Evolutionary conservation across 2,329 filamentous ascomycete species (phyloP), one percentile per base, ranked within the genome.

Genomic region (Ceratocystis smalleyi): DNA sequence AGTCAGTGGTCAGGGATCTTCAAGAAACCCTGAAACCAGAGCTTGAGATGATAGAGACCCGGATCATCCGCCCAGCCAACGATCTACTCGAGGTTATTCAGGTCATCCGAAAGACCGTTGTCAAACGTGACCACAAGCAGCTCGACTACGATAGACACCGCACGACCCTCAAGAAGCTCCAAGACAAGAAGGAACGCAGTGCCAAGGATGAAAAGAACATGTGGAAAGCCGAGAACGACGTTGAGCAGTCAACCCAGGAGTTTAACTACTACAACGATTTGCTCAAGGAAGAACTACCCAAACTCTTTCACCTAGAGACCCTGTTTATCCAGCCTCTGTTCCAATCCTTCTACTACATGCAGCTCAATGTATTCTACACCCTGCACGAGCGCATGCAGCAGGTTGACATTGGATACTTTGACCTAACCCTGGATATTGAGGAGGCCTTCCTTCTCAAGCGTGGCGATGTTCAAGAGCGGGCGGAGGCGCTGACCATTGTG

Each of bases 281-380:
- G 62, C 82, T 99, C 67, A 99, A 99, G 77, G 89, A 95, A 19
- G 94, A 99, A 76, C 79, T 99, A 68, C 94, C 94, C 32, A 90
- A 91, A 74, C 82, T 99, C 10, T 99, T 99, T 75, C 75, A 78
- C 6, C 83, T 99, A 19, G 94, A 99, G 75, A 83, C 86, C 68
- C 88, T 97, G 74, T 97, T 99, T 74, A 99, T 99, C 74, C 86
- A 89, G 69, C 94, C 94, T 2, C 83, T 99, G 6, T 99, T 99
- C 80, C 94, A 97, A 74, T 95, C 89, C 8, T 99, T 99, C 78
- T 99, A 99, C 77, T 99, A 97, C 79, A 99, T 99, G 94, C 94
- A 99, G 75, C 83, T 99, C 69, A 99, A 99, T 75, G 89, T 99
- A 69, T 99, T 97, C 75, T 99, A 99, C 76, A 99, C 94, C 0